These are phyloP conservation scores for Phytophthora capsici DNA, from an alignment of 352 stramenopile species.

Conservation along the genomic window DNA sequence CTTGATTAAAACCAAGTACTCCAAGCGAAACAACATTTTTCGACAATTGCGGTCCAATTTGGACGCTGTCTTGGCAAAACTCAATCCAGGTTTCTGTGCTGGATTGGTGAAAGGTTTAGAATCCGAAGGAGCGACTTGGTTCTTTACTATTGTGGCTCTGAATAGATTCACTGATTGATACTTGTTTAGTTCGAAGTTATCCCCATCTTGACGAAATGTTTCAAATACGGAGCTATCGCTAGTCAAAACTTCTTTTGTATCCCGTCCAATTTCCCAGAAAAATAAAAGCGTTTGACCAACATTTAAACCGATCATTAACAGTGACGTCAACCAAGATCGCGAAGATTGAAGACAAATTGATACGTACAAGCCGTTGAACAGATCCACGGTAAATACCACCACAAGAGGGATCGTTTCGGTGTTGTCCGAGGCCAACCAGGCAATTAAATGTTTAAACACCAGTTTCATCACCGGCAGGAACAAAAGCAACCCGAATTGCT, in stretches of 20 bases:
- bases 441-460: constrained; percentile 11
- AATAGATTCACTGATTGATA: not conserved
- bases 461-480: constrained; percentile 13
- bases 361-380: constrained; percentile 19
- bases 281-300: not conserved
- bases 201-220: not conserved
- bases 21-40: not conserved
- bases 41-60: not conserved
- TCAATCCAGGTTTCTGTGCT: too few relatives aligned
- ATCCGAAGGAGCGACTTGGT: not conserved
- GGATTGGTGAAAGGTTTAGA: too few relatives aligned
- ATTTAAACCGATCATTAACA: constrained; percentile 7
- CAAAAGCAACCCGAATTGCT: constrained; percentile 8
- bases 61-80: not conserved
- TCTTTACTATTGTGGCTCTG: not conserved
- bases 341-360: constrained; percentile 16
- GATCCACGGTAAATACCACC: constrained; percentile 22
- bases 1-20: not conserved
- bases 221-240: not conserved
- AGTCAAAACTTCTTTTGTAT: not conserved
- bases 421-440: not conserved
- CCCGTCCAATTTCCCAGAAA: not conserved
- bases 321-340: constrained; percentile 4
- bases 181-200: not conserved
- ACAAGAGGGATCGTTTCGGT: constrained; percentile 15